Evolutionary conservation across 1,139 yeast species (phyloP).

Genomic region (Pichia sp.): DNA sequence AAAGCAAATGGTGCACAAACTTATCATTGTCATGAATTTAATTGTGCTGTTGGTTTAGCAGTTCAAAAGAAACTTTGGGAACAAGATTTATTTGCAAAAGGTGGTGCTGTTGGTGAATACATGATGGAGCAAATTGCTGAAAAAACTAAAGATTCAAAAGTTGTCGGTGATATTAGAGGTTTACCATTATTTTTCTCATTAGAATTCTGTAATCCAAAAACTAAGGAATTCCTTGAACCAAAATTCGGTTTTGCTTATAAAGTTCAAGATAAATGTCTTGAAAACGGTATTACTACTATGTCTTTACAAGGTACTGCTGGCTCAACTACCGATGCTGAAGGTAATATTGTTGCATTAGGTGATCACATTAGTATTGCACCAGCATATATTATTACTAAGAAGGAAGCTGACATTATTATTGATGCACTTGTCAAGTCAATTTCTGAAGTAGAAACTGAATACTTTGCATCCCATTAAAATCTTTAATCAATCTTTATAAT

Average conservation of each 20-base stretch:
- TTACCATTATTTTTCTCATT: slow-evolving; percentile 56
- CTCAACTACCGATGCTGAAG: slow-evolving; percentile 23
- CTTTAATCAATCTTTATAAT: background rate
- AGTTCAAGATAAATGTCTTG: slow-evolving; percentile 34
- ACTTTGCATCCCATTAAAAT: slow-evolving; percentile 8
- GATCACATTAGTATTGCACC: slow-evolving; percentile 50
- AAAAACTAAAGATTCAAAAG: slow-evolving; percentile 32
- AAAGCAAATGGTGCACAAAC: slow-evolving; percentile 51
- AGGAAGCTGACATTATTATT: slow-evolving; percentile 35
- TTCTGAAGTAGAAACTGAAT: slow-evolving; percentile 16
- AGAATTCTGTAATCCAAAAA: slow-evolving; percentile 46
- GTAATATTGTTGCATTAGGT: slow-evolving; percentile 31
- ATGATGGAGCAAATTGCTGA: slow-evolving; percentile 39
- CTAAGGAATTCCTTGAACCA: slow-evolving; percentile 43
- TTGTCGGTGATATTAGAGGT: slow-evolving; percentile 56
- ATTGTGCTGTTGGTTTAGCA: slow-evolving; percentile 52
- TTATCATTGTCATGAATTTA: slow-evolving; percentile 56
- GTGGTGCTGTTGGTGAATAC: slow-evolving; percentile 43
- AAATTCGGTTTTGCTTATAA: slow-evolving; percentile 30
- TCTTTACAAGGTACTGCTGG: slow-evolving; percentile 41
- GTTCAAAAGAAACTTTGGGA: slow-evolving; percentile 47
- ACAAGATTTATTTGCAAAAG: slow-evolving; percentile 41
- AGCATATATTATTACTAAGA: slow-evolving; percentile 40
- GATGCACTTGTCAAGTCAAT: slow-evolving; percentile 19
- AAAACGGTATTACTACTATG: slow-evolving; percentile 42